Evolutionary conservation across 2,329 filamentous ascomycete genomes (phyloP).

Genomic region (Phoma sp.): DNA sequence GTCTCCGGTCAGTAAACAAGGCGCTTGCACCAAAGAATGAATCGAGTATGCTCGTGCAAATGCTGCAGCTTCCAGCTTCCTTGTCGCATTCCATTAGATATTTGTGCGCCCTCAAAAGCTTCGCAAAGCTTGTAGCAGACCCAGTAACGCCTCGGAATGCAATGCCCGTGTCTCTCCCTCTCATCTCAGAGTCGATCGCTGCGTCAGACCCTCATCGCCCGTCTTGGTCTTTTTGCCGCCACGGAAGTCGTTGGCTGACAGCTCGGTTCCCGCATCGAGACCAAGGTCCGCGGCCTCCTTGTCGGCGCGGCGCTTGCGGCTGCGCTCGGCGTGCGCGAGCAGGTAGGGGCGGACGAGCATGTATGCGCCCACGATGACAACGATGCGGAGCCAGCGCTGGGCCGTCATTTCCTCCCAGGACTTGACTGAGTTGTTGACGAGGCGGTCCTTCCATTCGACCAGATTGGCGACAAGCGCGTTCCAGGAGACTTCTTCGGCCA

Average conservation of each 20-base stretch:
- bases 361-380: constrained; percentile 77
- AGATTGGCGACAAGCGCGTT: constrained; percentile 31
- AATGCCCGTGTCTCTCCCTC: constrained; percentile 5
- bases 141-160: constrained; percentile 23
- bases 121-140: constrained; percentile 27
- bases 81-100: constrained; percentile 25
- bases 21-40: constrained; percentile 4
- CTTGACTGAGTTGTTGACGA: constrained; percentile 51
- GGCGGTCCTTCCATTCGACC: constrained; percentile 45
- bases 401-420: constrained; percentile 54
- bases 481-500: constrained; percentile 25
- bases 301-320: constrained; percentile 70
- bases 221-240: constrained; percentile 49
- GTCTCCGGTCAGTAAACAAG: background rate
- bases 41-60: constrained; percentile 11
- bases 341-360: constrained; percentile 74
- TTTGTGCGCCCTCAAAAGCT: constrained; percentile 27
- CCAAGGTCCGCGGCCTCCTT: constrained; percentile 54
- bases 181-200: constrained; percentile 64
- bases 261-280: constrained; percentile 36
- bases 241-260: constrained; percentile 45
- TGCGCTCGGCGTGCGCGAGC: constrained; percentile 69
- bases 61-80: constrained; percentile 8
- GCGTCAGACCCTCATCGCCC: constrained; percentile 73
- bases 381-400: constrained; percentile 68